Conservation (phyloP, 345 rosid species). For the Rhizophora apiculata region DNA sequence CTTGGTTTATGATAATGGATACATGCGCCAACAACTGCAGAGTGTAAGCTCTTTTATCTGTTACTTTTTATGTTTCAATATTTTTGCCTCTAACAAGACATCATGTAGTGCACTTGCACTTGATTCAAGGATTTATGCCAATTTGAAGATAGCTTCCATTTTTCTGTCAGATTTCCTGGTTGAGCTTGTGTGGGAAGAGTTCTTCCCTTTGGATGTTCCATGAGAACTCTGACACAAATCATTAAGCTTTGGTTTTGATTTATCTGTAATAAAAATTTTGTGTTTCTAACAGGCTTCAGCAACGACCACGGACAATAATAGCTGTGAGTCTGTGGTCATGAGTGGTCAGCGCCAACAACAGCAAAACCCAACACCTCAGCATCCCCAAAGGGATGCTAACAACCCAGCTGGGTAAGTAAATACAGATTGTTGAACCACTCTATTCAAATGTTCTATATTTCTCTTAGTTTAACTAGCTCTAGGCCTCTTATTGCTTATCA, state of each 20-base stretch:
- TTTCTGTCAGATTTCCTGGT: too few species aligned
- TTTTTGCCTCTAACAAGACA: too few species aligned
- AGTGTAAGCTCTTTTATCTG: constrained; percentile 35
- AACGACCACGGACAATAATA: constrained; percentile 91
- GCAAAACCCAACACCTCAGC: constrained; percentile 94
- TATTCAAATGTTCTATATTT: neutral
- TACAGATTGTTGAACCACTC: neutral
- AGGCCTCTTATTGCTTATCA: constrained; percentile 14
- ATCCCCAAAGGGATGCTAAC: constrained; percentile 89
- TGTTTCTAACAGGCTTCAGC: constrained; percentile 57
- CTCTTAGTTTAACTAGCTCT: constrained; percentile 1
- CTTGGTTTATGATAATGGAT: constrained; percentile 89
- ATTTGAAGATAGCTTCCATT: too few species aligned
- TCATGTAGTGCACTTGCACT: too few species aligned
- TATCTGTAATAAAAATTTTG: neutral
- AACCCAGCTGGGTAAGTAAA: constrained; percentile 90
- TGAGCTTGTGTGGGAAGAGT: too few species aligned
- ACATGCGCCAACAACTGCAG: constrained; percentile 72
- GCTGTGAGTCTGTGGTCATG: constrained; percentile 99
- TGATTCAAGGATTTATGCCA: too few species aligned
- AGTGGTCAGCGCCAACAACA: constrained; percentile 96
- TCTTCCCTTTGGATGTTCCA: too few species aligned
- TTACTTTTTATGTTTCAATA: too few species aligned
- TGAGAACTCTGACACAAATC: neutral
- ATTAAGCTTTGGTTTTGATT: neutral